These are phyloP conservation scores for Bacidia rubella DNA, from an alignment of 495 filamentous ascomycete genomes.

Conservation along the genomic window DNA sequence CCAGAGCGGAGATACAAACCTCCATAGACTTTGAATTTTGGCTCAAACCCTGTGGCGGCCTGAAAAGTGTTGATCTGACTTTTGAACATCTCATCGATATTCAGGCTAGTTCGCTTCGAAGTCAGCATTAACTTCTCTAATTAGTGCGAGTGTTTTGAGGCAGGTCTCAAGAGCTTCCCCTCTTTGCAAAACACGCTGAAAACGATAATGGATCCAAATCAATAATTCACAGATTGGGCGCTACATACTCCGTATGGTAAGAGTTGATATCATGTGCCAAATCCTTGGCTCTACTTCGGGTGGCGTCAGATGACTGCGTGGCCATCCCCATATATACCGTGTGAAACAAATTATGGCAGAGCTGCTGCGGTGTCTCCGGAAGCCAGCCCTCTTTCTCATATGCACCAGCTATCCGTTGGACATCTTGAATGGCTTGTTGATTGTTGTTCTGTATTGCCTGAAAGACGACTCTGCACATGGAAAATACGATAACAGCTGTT, in stretches of 20 bases:
- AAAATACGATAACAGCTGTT: constrained; percentile 55
- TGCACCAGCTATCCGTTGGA: constrained; percentile 41
- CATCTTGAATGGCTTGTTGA: constrained; percentile 57
- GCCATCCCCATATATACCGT: constrained; percentile 75
- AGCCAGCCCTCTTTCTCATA: constrained; percentile 39
- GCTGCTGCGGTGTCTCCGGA: constrained; percentile 37
- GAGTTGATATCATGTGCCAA: constrained; percentile 41
- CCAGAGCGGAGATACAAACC: too few relatives aligned
- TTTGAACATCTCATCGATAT: constrained; percentile 57
- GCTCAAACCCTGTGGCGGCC: constrained; percentile 39
- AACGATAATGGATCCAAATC: neutral
- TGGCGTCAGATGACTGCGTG: constrained; percentile 56
- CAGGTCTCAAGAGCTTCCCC: neutral
- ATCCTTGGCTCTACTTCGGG: constrained; percentile 53
- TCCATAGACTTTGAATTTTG: too few relatives aligned
- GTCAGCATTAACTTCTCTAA: too few relatives aligned
- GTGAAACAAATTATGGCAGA: constrained; percentile 53
- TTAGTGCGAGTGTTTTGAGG: too few relatives aligned
- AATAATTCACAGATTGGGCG: neutral
- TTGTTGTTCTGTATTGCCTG: constrained; percentile 49
- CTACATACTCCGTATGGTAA: neutral
- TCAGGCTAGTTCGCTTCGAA: too few relatives aligned
- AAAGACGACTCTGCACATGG: constrained; percentile 65
- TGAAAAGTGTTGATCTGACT: constrained; percentile 42
- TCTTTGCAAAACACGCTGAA: neutral